Conservation (phyloP, 805 yeast genomes). For the Candida ascalaphidarum region DNA sequence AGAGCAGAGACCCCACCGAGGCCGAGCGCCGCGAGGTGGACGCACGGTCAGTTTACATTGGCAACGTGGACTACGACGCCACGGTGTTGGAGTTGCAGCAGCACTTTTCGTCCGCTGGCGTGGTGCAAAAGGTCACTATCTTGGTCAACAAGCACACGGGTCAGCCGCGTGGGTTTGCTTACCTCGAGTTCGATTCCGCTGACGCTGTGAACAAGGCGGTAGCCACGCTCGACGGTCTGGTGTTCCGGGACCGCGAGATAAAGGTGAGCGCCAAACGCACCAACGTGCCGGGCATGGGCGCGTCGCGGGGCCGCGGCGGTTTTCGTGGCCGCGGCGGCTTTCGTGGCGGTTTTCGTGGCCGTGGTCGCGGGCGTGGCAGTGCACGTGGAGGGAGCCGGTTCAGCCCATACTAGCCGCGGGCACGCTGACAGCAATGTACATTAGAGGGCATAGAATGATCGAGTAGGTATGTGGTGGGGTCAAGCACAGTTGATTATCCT, state of each 20-base stretch:
- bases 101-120: slow-evolving; percentile 62
- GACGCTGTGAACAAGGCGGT: slow-evolving; percentile 60
- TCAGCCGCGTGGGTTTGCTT: slow-evolving; percentile 81
- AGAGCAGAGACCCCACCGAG: slow-evolving; percentile 23
- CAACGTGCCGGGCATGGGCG: slow-evolving; percentile 61
- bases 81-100: slow-evolving; percentile 75
- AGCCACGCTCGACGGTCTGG: slow-evolving; percentile 49
- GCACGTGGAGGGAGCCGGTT: slow-evolving; percentile 13
- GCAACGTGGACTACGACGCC: slow-evolving; percentile 74
- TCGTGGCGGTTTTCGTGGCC: slow-evolving; percentile 6
- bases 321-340: slow-evolving; percentile 32
- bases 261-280: slow-evolving; percentile 76
- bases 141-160: slow-evolving; percentile 67
- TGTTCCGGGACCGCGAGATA: slow-evolving; percentile 60
- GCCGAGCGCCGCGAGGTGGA: slow-evolving; percentile 58
- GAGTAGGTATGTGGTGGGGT: too few relatives aligned
- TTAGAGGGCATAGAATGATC: too few relatives aligned
- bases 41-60: slow-evolving; percentile 69
- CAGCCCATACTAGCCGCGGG: slow-evolving; percentile 7
- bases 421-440: too few relatives aligned
- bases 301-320: slow-evolving; percentile 31
- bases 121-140: slow-evolving; percentile 74
- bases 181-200: slow-evolving; percentile 70
- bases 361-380: slow-evolving; percentile 9
- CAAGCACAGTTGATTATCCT: too few relatives aligned